Evolutionary conservation across 352 stramenopile species (phyloP).

Genomic region (Blastocystis sp.): DNA sequence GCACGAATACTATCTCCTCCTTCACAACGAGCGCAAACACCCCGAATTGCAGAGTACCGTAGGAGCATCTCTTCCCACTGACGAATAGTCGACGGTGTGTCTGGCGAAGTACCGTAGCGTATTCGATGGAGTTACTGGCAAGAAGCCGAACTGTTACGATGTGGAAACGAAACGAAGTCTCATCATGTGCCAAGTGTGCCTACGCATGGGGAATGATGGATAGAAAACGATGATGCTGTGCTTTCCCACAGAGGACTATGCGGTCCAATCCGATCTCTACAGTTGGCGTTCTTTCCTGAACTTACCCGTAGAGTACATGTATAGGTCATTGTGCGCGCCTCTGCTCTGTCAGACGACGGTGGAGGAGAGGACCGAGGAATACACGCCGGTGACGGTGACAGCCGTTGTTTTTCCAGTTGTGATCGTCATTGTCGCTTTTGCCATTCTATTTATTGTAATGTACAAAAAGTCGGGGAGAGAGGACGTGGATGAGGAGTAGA

Average conservation of each 20-base stretch:
- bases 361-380: background rate
- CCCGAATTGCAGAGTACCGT: conserved; percentile 37
- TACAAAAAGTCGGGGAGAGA: conserved; percentile 37
- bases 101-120: conserved; percentile 58
- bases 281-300: background rate
- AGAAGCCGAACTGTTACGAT: conserved; percentile 49
- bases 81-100: conserved; percentile 37
- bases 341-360: background rate
- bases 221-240: conserved; percentile 59
- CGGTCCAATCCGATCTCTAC: conserved; percentile 58
- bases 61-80: background rate
- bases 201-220: background rate
- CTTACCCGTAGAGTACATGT: conserved; percentile 60
- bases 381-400: conserved; percentile 32
- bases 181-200: conserved; percentile 39
- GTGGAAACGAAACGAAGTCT: conserved; percentile 29
- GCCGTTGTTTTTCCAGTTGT: conserved; percentile 58
- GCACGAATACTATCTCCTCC: conserved; percentile 58
- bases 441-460: conserved; percentile 42
- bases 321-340: conserved; percentile 46
- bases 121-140: conserved; percentile 42
- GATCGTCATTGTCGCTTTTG: conserved; percentile 43
- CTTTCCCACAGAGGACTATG: conserved; percentile 59
- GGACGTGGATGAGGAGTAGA: background rate
- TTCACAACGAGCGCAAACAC: conserved; percentile 60